Evolutionary conservation across 768 basidiomycete species (phyloP).

Genomic region (Amanita rimosa): DNA sequence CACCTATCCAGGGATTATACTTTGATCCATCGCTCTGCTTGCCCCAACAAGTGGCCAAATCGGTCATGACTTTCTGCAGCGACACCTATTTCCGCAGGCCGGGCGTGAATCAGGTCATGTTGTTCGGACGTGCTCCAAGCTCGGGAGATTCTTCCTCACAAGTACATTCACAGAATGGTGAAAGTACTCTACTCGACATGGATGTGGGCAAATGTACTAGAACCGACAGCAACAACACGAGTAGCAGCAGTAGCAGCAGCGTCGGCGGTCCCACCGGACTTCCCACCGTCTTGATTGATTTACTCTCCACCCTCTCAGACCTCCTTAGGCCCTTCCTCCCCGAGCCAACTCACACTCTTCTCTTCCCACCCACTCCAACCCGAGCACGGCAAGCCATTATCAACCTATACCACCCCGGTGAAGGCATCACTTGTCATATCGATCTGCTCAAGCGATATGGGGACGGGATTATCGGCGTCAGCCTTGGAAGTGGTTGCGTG

Average conservation of each 20-base stretch:
- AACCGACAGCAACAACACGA: not conserved
- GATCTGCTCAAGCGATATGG: constrained; percentile 78
- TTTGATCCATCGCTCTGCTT: constrained; percentile 42
- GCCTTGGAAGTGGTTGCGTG: constrained; percentile 66
- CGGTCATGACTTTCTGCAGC: constrained; percentile 40
- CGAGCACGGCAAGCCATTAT: constrained; percentile 76
- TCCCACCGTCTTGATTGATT: constrained; percentile 40
- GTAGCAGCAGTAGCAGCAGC: not conserved
- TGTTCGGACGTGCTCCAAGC: constrained; percentile 46
- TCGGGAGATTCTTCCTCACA: not conserved
- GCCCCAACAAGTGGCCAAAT: constrained; percentile 37
- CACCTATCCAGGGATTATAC: constrained; percentile 57
- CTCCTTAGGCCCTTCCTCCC: constrained; percentile 43
- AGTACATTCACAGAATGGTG: not conserved
- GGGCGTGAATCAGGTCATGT: constrained; percentile 72
- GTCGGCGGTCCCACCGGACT: constrained; percentile 35
- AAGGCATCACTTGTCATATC: constrained; percentile 84
- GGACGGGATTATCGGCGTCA: constrained; percentile 85
- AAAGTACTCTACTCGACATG: not conserved
- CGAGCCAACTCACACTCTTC: constrained; percentile 32
- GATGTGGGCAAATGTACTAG: not conserved
- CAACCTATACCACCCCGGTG: constrained; percentile 81
- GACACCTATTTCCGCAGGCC: constrained; percentile 39
- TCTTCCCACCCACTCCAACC: constrained; percentile 43
- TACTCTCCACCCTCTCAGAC: constrained; percentile 39